Conservation (phyloP, 306 rosid genomes). For the Trifolium pratense region DNA sequence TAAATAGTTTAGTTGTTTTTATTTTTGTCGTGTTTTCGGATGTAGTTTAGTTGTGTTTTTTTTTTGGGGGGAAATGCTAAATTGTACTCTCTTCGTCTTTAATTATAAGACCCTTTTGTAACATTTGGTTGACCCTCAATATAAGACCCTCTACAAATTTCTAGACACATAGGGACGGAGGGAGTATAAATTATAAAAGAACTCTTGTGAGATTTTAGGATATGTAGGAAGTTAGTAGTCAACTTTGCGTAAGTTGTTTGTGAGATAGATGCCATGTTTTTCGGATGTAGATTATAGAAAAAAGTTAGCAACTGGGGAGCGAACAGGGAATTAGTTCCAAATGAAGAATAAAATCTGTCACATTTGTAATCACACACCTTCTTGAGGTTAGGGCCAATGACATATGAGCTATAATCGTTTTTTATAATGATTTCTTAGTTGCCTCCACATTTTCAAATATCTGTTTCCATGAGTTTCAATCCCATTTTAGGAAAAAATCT, state of each 20-base stretch:
- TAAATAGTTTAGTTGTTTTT: neutral
- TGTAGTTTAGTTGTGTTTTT: neutral
- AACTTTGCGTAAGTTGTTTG: neutral
- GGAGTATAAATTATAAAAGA: neutral
- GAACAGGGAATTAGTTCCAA: neutral
- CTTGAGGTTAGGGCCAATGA: neutral
- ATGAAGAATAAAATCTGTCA: constrained; percentile 20
- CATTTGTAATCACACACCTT: neutral
- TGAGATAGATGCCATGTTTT: neutral
- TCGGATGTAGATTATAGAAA: neutral
- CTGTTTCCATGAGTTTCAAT: constrained; percentile 5
- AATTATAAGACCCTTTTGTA: too few relatives aligned
- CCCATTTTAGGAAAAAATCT: constrained; percentile 12
- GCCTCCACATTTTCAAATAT: constrained; percentile 8
- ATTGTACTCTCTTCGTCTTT: neutral
- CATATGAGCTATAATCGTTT: constrained; percentile 33
- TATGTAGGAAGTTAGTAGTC: neutral
- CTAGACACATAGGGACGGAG: too few relatives aligned
- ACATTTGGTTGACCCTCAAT: too few relatives aligned
- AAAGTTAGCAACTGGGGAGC: neutral
- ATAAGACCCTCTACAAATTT: too few relatives aligned
- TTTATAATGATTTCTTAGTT: constrained; percentile 2
- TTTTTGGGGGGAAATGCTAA: neutral
- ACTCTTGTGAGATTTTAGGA: neutral
- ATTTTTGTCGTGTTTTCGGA: neutral